Conservation (phyloP, 202 grass and related monocot genomes). For the Schoenoplectus tabernaemontani region DNA sequence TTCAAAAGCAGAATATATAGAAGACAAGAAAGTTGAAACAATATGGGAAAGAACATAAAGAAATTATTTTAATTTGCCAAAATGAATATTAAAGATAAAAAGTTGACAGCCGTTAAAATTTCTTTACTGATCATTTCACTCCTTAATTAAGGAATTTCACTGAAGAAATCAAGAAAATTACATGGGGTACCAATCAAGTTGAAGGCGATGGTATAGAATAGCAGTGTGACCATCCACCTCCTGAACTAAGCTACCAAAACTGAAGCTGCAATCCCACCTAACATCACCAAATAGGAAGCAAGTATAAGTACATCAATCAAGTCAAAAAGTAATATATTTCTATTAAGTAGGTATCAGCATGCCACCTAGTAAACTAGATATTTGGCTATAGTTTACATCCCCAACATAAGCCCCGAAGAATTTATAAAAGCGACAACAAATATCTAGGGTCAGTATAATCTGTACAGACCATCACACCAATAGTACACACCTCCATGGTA, state of each 20-base stretch:
- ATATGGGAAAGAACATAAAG: background rate
- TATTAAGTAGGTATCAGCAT: background rate
- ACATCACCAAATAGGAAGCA: conserved; percentile 6
- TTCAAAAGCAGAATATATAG: conserved; percentile 23
- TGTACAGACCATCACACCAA: background rate
- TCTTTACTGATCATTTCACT: background rate
- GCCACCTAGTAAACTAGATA: background rate
- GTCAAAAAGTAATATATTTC: background rate
- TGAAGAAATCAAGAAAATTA: conserved; percentile 37
- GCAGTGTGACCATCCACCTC: conserved; percentile 99
- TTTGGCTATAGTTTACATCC: background rate
- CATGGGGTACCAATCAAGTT: conserved; percentile 83
- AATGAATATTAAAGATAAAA: background rate
- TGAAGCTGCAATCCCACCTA: conserved; percentile 99
- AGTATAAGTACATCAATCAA: background rate
- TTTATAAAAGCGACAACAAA: background rate
- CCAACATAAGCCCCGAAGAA: background rate
- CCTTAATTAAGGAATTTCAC: conserved; percentile 4
- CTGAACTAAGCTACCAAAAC: conserved; percentile 89
- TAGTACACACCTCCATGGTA: background rate
- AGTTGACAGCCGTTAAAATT: background rate
- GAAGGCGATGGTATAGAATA: conserved; percentile 79
- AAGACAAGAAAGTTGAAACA: conserved; percentile 18
- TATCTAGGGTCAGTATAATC: background rate
- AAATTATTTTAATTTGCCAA: background rate